Conservation (phyloP, 495 filamentous ascomycete genomes). For the Aspergillus taichungensis region DNA sequence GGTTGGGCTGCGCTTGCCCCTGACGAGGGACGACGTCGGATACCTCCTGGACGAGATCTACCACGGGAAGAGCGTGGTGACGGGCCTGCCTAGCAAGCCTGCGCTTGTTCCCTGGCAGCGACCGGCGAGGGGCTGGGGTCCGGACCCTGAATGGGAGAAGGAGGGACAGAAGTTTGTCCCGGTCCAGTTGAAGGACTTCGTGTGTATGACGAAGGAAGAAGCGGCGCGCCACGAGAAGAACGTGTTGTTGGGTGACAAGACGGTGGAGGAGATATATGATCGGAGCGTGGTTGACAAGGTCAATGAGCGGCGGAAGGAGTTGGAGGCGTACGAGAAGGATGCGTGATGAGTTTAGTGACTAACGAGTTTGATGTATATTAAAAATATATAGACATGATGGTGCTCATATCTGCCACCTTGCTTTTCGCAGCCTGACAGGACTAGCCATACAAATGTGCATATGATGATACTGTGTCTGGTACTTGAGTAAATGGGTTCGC, state of each 20-base stretch:
- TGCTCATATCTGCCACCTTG: neutral
- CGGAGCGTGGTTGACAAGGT: slow-evolving; percentile 53
- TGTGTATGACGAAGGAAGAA: slow-evolving; percentile 96
- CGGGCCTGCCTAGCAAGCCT: slow-evolving; percentile 68
- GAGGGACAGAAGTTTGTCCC: slow-evolving; percentile 63
- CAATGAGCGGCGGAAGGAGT: slow-evolving; percentile 52
- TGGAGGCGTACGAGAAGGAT: slow-evolving; percentile 46
- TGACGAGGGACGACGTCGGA: slow-evolving; percentile 70
- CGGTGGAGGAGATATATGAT: slow-evolving; percentile 64
- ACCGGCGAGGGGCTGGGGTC: slow-evolving; percentile 42
- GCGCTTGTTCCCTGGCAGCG: slow-evolving; percentile 67
- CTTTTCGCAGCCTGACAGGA: too few species aligned
- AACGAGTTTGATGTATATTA: neutral
- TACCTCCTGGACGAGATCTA: slow-evolving; percentile 89
- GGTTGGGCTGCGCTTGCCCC: slow-evolving; percentile 63
- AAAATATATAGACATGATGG: neutral
- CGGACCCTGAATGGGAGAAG: slow-evolving; percentile 31
- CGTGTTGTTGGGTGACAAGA: slow-evolving; percentile 62
- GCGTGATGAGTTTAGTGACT: slow-evolving; percentile 15
- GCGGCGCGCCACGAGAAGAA: slow-evolving; percentile 70
- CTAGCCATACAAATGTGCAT: too few species aligned
- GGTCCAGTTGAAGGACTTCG: slow-evolving; percentile 60
- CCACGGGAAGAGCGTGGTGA: slow-evolving; percentile 73
- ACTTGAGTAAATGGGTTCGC: too few species aligned
- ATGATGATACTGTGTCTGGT: too few species aligned